Base-by-base conservation (phyloP, 164 flowering plant species). In the Vitis cinerea region DNA sequence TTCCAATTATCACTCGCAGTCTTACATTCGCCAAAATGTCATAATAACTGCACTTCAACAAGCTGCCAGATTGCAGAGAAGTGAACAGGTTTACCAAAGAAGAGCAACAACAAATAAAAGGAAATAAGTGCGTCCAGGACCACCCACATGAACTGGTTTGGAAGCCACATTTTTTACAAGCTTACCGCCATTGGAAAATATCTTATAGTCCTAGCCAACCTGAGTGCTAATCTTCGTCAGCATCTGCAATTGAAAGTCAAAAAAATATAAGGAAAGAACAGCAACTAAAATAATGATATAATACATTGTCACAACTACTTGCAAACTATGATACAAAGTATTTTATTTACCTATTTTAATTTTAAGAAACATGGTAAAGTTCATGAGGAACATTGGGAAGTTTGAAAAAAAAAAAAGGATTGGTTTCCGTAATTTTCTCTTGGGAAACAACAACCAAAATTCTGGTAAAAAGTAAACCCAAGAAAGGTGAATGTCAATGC, bases 201-300 rank as follows among this genome's bases (percentile, higher is more conserved):
- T 50, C n/a, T 64, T 56, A 56, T 57, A 30, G 6, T 23, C 57
- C 67, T n/a, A 12, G 7, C 14, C 13, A 9, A 62, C 5, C 3
- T 3, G 53, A 27, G 60, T 12, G 55, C 73, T 71, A 80, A 19
- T 71, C 83, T 23, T 77, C 75, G 48, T 76, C 83, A 64, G 74
- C 79, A 71, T 76, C 83, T 80, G 80, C 75, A 68, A 30, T 11
- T 10, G 48, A 44, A 19, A 27, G 50, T 16, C 7, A 60, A 55
- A n/a, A 69, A 16, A 70, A 29, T 9, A 12, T 31, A 49, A 60
- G 12, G 4, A 17, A 16, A 29, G 13, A 1, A 19, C 5, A 7
- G 4, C 37, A 29, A 16, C 19, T 19, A 68, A 31, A 12, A 8
- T 13, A 15, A 54, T 19, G 19, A 9, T 19, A 19, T 19, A 19